A percentile compares a stretch with the other conserved stretches of the same genome.
Evolutionary conservation across 352 stramenopile genomes (phyloP).

Genomic region (Thraustotheca clavata): DNA sequence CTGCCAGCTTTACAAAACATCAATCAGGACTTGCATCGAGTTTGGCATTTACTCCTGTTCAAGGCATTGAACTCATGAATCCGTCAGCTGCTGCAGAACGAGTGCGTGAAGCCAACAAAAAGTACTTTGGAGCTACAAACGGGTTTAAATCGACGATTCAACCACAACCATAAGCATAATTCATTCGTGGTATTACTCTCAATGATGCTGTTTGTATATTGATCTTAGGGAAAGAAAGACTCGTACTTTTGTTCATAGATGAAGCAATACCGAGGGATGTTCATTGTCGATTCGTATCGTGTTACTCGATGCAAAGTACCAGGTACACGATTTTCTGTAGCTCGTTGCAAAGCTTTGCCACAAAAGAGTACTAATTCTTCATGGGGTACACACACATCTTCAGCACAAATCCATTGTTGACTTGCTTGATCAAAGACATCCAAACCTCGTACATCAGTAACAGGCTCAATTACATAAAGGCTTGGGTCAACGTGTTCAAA

Average conservation of each 20-base stretch:
- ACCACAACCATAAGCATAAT: conserved; percentile 5
- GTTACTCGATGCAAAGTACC: conserved; percentile 45
- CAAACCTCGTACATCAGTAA: conserved; percentile 41
- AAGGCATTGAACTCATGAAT: conserved; percentile 97
- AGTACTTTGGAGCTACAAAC: conserved; percentile 94
- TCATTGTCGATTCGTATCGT: conserved; percentile 27
- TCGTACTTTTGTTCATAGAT: conserved; percentile 65
- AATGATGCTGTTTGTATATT: conserved; percentile 1
- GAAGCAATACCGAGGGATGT: conserved; percentile 36
- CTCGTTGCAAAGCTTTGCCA: conserved; percentile 39
- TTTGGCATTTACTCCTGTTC: conserved; percentile 96
- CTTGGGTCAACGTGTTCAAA: conserved; percentile 60
- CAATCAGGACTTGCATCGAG: conserved; percentile 90
- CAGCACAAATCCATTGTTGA: conserved; percentile 42
- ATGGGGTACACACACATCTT: conserved; percentile 39
- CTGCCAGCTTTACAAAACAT: conserved; percentile 74
- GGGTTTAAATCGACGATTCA: conserved; percentile 66
- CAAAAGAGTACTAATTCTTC: conserved; percentile 57
- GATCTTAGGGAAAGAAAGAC: conserved; percentile 28
- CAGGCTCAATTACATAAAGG: conserved; percentile 47
- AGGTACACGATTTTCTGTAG: conserved; percentile 37
- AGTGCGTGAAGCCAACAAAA: conserved; percentile 93
- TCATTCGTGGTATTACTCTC: neutral
- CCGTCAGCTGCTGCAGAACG: conserved; percentile 89
- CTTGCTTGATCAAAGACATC: conserved; percentile 46